Evolutionary conservation across 225 moss, liverwort and hornwort genomes (phyloP), one percentile per base, ranked within the genome.

Genomic region (Lunularia cruciata): DNA sequence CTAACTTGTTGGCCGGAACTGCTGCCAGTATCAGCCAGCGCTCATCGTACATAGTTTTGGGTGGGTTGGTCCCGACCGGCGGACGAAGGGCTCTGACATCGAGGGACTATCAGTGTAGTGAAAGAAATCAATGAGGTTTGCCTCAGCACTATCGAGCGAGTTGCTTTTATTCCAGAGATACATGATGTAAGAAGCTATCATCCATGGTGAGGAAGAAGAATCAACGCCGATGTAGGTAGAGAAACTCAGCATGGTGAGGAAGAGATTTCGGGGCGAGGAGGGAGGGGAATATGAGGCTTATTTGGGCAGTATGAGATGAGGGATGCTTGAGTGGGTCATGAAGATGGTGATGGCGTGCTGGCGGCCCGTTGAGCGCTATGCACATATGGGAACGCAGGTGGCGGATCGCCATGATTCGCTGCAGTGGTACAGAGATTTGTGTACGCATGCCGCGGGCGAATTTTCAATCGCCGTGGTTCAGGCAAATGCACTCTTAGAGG

Each of bases 331-430:
- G 63, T 86, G 87, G 90, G 80, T 98, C 73, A 84, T 91, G 89
- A 98, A 98, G 82, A 89, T 98, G 96, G 78, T 98, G 83, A 77
- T 85, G 84, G 88, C 91, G 65, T 95, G 95, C 81, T 98, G 89
- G 89, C 92, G 92, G 80, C 93, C 93, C 56, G 73, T 74, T 60
- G 84, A 82, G 83, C 86, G 81, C 67, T 73, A 77, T 72, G 66
- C 83, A 48, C 86, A 83, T 57, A 82, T 79, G 75, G 89, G 84
- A 53, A 66, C 89, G 68, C 90, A 86, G 80, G 87, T 83, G 52
- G 72, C 77, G 19, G 93, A 96, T 82, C 82, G 79, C 68, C 89
- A 88, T 43, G 96, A 98, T 74, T 78, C 92, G 38, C 79, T 98
- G 73, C 84, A 92, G 4, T 98, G 96, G 92, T 85, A 78, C 58